Conservation (phyloP, 176 grass and related monocot genomes). For the Ananas comosus region DNA sequence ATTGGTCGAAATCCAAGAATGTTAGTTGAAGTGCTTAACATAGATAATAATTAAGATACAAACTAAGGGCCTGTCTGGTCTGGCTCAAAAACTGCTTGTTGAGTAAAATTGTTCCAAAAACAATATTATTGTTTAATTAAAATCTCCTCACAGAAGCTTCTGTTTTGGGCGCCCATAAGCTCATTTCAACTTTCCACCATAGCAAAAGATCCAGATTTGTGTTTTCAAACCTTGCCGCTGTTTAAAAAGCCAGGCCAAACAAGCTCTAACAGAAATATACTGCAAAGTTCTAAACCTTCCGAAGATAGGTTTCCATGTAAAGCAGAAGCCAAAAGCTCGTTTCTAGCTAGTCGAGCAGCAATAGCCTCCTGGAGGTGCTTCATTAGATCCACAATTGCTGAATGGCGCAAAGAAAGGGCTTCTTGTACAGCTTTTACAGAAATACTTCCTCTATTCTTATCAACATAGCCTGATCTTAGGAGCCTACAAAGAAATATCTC, state of each 20-base stretch:
- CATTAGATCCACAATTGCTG: slow-evolving; percentile 61
- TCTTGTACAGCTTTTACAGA: slow-evolving; percentile 50
- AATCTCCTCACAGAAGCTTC: no score
- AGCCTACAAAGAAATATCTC: slow-evolving; percentile 84
- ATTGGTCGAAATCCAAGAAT: slow-evolving; percentile 11
- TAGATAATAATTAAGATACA: background rate
- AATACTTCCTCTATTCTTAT: slow-evolving; percentile 22
- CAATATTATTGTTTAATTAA: no score
- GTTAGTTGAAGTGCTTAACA: background rate
- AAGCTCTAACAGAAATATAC: background rate
- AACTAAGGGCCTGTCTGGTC: background rate
- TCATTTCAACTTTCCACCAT: no score
- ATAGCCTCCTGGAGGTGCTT: slow-evolving; percentile 66
- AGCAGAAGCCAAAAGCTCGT: slow-evolving; percentile 48
- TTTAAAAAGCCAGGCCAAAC: no score
- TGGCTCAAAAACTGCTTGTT: no score
- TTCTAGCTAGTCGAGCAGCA: slow-evolving; percentile 49
- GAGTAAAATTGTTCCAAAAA: no score
- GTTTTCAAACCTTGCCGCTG: no score
- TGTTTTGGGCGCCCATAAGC: no score
- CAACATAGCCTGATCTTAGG: slow-evolving; percentile 34
- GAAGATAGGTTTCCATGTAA: slow-evolving; percentile 47
- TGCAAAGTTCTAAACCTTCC: slow-evolving; percentile 43
- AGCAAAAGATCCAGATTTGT: no score
- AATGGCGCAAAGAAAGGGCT: slow-evolving; percentile 53